Evolutionary conservation across 1,139 yeast species (phyloP), one percentile per base, ranked within the genome.

Genomic region (Lodderomyces margitis): DNA sequence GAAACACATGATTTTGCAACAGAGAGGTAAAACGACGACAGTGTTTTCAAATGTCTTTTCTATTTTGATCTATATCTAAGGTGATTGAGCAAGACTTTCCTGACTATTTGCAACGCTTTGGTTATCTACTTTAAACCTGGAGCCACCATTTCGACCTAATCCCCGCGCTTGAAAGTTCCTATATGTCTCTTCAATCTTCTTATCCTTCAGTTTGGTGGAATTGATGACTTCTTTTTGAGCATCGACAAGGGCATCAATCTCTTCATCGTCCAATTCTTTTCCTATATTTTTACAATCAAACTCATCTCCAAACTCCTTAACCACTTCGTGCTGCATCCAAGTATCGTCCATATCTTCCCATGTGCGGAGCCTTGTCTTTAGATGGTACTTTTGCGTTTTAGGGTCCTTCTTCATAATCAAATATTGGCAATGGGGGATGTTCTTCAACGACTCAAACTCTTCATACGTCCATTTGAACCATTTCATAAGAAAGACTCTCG

Each of bases 391-490:
- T 21, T 72, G 72, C 0, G 66, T 62, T 2, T 64, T 66, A 12
- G 61, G 64, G 37, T 68, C 62, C 44, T 74, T 70, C 57, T 86
- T 87, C 95, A 89, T 86, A 25, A 84, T 75, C 33, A 89, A 68
- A 58, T 85, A 83, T 50, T 83, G 80, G 55, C 96, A 91, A 59
- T 89, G 94, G 1, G 89, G 91, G 14, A 89, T 80, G 58, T 89
- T 89, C 45, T 83, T 75, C 49, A 89, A 70, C 34, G 83, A 74
- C 62, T 89, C 97, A 62, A 88, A 89, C 61, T 83, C 82, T 59
- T 89, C 96, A 57, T 84, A 91, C 2, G 85, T 75, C 96, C 97
- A 89, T 43, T 95, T 69, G 58, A 81, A 89, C 96, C 96, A 83
- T 56, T 88, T 86, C 92, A 89, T 88, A 37, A 89, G 61, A 55